These are phyloP conservation scores for Mycena alexandri DNA, from an alignment of 768 basidiomycete species.

Conservation along the genomic window DNA sequence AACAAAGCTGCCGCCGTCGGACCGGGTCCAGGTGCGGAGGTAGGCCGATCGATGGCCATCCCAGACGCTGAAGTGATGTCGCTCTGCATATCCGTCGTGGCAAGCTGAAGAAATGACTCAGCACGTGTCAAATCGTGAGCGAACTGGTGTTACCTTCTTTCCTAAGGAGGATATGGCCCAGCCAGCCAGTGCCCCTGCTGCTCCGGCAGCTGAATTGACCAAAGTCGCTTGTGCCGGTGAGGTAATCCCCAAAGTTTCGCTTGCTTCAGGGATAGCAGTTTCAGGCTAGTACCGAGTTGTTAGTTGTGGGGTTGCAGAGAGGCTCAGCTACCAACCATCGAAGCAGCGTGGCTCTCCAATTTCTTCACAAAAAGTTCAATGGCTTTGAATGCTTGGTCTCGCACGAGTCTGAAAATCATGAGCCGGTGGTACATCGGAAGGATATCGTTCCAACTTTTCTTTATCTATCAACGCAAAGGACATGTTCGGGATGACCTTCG, in stretches of 20 bases:
- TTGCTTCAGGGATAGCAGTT: slow-evolving; percentile 48
- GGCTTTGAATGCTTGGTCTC: slow-evolving; percentile 97
- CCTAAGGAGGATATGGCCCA: slow-evolving; percentile 96
- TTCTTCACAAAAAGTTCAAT: slow-evolving; percentile 89
- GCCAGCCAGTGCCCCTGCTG: slow-evolving; percentile 91
- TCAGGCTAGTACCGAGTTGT: slow-evolving; percentile 49
- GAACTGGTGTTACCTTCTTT: slow-evolving; percentile 68
- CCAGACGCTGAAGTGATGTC: slow-evolving; percentile 61
- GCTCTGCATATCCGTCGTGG: slow-evolving; percentile 78
- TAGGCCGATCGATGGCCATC: slow-evolving; percentile 52
- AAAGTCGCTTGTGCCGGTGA: slow-evolving; percentile 62
- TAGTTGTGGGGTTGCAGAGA: background rate
- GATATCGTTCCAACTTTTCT: slow-evolving; percentile 78
- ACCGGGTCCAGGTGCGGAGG: slow-evolving; percentile 56
- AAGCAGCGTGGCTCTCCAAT: slow-evolving; percentile 81
- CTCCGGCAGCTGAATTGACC: slow-evolving; percentile 90
- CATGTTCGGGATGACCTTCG: slow-evolving; percentile 90
- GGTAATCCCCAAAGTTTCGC: slow-evolving; percentile 44
- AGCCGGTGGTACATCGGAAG: background rate
- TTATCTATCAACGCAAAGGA: slow-evolving; percentile 86
- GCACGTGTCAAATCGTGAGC: background rate
- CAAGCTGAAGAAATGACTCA: slow-evolving; percentile 61
- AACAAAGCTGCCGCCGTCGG: slow-evolving; percentile 29
- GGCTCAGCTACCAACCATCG: slow-evolving; percentile 72
- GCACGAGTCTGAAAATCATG: slow-evolving; percentile 72